A percentile compares a stretch with the other conserved stretches of the same genome.
These are phyloP conservation scores for Prunus mongolica DNA, from an alignment of 306 rosid species.

Conservation along the genomic window DNA sequence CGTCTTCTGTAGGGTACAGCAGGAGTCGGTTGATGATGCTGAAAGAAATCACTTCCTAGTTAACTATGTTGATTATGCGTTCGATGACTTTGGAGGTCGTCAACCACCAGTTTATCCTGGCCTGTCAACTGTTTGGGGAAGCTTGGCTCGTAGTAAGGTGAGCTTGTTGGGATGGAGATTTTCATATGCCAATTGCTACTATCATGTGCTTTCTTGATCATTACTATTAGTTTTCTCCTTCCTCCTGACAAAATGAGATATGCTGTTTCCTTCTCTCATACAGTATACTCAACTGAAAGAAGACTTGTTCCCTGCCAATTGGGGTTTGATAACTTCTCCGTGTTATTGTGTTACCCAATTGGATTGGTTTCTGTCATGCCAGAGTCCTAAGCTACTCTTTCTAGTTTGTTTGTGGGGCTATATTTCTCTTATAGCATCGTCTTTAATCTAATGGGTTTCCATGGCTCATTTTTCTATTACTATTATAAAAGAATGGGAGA, in stretches of 20 bases:
- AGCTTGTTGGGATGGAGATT: conserved; percentile 11
- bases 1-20: conserved; percentile 80
- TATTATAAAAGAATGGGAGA: too few species aligned
- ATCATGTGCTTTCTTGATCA: conserved; percentile 2
- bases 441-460: not conserved
- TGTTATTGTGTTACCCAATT: not conserved
- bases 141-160: conserved; percentile 99
- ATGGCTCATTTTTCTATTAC: not conserved
- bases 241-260: not conserved
- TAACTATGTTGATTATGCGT: conserved; percentile 90
- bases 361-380: not conserved
- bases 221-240: not conserved
- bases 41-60: conserved; percentile 96
- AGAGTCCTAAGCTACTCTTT: not conserved
- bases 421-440: not conserved
- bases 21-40: conserved; percentile 95
- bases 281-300: not conserved
- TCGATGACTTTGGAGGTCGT: conserved; percentile 98
- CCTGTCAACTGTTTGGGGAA: conserved; percentile 98
- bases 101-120: conserved; percentile 99
- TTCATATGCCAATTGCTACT: conserved; percentile 11
- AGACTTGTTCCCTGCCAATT: not conserved
- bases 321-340: not conserved
- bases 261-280: not conserved
- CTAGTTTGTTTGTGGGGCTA: not conserved